Percentiles rank a stretch among this genome's conserved stretches.
phyloP scores from a whole-genome alignment of 1,284 basidiomycete species.

The Spongispora temasekensis region DNA sequence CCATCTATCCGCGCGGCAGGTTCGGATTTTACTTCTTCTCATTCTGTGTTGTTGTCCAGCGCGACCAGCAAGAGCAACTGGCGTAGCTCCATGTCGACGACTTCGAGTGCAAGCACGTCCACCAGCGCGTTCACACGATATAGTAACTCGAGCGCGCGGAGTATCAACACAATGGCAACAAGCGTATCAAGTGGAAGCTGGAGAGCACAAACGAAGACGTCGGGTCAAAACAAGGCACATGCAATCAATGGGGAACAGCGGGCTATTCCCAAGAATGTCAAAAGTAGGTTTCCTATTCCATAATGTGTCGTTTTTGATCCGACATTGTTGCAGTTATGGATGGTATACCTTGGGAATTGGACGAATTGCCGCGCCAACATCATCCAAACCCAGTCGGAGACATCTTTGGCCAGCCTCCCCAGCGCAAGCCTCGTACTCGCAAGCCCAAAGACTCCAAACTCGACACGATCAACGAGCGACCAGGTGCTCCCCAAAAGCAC shows the following conservation, averaged over 20 bases:
- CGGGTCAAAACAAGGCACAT: slow-evolving; percentile 17
- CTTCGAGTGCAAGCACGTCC: slow-evolving; percentile 65
- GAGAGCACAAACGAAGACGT: slow-evolving; percentile 46
- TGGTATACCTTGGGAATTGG: slow-evolving; percentile 73
- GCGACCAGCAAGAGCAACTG: slow-evolving; percentile 53
- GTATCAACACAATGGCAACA: slow-evolving; percentile 75
- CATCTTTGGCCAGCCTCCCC: slow-evolving; percentile 60
- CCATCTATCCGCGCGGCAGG: slow-evolving; percentile 52
- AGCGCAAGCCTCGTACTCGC: slow-evolving; percentile 62
- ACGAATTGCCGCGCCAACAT: slow-evolving; percentile 63
- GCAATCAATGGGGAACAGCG: slow-evolving; percentile 28
- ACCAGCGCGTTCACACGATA: slow-evolving; percentile 74
- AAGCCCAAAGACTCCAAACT: slow-evolving; percentile 65
- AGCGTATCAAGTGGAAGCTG: slow-evolving; percentile 65
- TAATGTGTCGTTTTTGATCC: slow-evolving; percentile 4
- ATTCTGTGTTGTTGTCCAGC: slow-evolving; percentile 18
- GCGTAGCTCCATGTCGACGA: slow-evolving; percentile 71
- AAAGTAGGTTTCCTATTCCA: slow-evolving; percentile 54
- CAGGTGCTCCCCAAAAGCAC: slow-evolving; percentile 34
- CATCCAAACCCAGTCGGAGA: slow-evolving; percentile 61
- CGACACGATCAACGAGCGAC: slow-evolving; percentile 74
- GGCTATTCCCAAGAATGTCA: slow-evolving; percentile 70
- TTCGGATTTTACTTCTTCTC: slow-evolving; percentile 20
- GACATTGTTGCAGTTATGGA: slow-evolving; percentile 55
- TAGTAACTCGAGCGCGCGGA: slow-evolving; percentile 72